These are phyloP conservation scores for Apophysomyces sp. DNA, from an alignment of 371 early-diverging fungal genomes.

Conservation along the genomic window DNA sequence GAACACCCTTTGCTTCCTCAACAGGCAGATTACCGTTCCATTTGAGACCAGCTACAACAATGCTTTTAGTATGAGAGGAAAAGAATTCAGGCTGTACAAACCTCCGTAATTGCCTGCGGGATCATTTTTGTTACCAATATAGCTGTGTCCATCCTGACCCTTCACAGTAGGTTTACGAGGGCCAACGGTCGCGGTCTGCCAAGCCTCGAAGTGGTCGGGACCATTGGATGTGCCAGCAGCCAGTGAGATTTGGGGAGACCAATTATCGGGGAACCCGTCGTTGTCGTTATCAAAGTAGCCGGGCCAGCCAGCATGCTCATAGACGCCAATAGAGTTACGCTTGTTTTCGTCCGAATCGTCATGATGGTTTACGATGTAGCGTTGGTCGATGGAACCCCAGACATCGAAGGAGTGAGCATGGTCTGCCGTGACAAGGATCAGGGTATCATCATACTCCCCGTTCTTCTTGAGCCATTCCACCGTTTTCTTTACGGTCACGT, in stretches of 20 bases:
- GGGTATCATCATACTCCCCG: constrained; percentile 59
- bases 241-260: constrained; percentile 56
- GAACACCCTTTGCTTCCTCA: constrained; percentile 43
- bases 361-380: constrained; percentile 17
- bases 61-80: background rate
- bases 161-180: constrained; percentile 41
- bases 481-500: constrained; percentile 65
- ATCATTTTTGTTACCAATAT: constrained; percentile 37
- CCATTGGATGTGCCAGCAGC: constrained; percentile 64
- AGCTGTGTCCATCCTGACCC: constrained; percentile 18
- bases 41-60: constrained; percentile 29
- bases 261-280: constrained; percentile 70
- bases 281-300: constrained; percentile 61
- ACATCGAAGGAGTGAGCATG: constrained; percentile 75
- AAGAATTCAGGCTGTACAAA: background rate
- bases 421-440: constrained; percentile 73
- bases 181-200: constrained; percentile 45
- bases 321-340: constrained; percentile 64
- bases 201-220: constrained; percentile 62
- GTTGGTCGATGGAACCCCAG: constrained; percentile 66
- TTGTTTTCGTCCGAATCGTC: constrained; percentile 32
- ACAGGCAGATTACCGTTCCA: constrained; percentile 40
- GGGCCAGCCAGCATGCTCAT: constrained; percentile 67
- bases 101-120: constrained; percentile 36
- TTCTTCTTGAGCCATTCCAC: constrained; percentile 57